Evolutionary conservation across 163 green algal species (phyloP), one percentile per base, ranked within the genome.

Genomic region (Chlamydomonas reinhardtii): DNA sequence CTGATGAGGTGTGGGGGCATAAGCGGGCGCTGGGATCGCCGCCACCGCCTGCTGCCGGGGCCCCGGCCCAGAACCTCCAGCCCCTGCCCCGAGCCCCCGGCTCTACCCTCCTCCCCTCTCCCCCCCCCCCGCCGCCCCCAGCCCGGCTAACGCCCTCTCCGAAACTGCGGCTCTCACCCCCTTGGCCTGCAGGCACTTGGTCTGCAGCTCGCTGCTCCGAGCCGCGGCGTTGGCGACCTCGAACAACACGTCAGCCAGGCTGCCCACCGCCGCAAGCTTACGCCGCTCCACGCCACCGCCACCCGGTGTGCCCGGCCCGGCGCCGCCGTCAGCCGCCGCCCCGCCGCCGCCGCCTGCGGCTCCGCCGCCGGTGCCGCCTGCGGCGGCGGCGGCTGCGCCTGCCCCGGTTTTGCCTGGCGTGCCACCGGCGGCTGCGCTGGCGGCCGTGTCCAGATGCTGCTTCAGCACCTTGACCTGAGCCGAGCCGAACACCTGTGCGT

Each of bases 201-300:
- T 86, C 34, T 79, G 69, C 80, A 56, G 73, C 69, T 86, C 80
- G 70, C 70, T 86, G 70, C 80, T 86, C 5, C 66, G 29, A 15
- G 80, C 80, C 59, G 80, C 80, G 25, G 80, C 80, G 27, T 86
- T 86, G 25, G 80, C 80, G 27, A 86, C 80, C 69, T 86, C 80
- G 43, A 79, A 86, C 80, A 86, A 35, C 52, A 86, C 80, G 24
- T 86, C 80, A 4, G 69, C 80, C 54, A 86, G 56, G 19, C 69
- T 73, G 27, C 81, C 81, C 59, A 87, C 81, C 4, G 81, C 81
- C 59, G 81, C 70, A 35, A 87, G 81, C 81, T 87, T 87, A 19
- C 71, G 70, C 4, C 65, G 56, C 6, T 64, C 71, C 56, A 79
- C 35, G 14, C 74, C 59, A 15, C 34, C 65, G 48, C 31, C 69